Percentiles rank a stretch among this genome's conserved stretches.
phyloP scores from a whole-genome alignment of 2,329 filamentous ascomycete genomes.

The Didymellaceae sp. region DNA sequence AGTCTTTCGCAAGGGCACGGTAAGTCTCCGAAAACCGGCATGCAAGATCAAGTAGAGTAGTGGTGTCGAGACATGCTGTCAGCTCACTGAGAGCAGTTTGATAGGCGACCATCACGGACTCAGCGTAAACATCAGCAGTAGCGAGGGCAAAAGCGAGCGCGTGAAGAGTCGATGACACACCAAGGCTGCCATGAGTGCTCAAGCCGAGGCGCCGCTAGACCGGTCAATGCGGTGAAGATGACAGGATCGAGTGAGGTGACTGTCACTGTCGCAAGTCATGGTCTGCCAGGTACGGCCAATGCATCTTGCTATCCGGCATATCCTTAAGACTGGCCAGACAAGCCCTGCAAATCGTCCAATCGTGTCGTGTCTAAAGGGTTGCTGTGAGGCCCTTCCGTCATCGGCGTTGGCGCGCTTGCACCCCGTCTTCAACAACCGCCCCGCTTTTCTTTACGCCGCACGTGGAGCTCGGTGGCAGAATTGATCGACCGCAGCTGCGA shows the following conservation, averaged over 20 bases:
- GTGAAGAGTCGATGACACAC: neutral
- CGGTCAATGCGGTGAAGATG: conserved; percentile 14
- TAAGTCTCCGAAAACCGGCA: conserved; percentile 47
- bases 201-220: conserved; percentile 15
- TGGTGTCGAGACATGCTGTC: conserved; percentile 42
- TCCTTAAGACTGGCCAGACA: no score
- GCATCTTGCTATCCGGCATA: no score
- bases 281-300: no score
- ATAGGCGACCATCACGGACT: conserved; percentile 25
- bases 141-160: conserved; percentile 5
- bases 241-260: neutral
- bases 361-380: neutral
- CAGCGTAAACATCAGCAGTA: neutral
- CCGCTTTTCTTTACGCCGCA: conserved; percentile 11
- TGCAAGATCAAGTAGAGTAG: conserved; percentile 43
- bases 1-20: conserved; percentile 40
- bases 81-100: conserved; percentile 36
- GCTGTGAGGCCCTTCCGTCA: conserved; percentile 4
- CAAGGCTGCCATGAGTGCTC: conserved; percentile 15
- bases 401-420: conserved; percentile 3
- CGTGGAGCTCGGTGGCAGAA: neutral
- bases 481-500: no score
- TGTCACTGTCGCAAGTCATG: neutral
- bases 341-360: neutral
- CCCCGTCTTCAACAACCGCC: neutral